These are phyloP conservation scores for Forsythia suspensa DNA, from an alignment of 257 asterid genomes.

Conservation along the genomic window DNA sequence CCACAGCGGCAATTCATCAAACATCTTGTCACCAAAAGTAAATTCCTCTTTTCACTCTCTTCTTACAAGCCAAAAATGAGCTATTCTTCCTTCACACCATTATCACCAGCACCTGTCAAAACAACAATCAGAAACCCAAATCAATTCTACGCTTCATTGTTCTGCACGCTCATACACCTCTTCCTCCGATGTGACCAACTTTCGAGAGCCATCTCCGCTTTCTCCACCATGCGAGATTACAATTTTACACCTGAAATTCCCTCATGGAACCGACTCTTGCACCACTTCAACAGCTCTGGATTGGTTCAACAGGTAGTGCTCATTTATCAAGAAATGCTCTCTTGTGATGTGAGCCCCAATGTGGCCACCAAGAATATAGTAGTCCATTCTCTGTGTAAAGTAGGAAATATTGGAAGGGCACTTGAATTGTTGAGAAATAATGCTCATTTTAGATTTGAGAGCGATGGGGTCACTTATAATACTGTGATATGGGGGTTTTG, in stretches of 20 bases:
- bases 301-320: conserved; percentile 63
- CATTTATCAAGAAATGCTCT: conserved; percentile 61
- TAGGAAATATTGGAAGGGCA: conserved; percentile 54
- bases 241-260: conserved; percentile 48
- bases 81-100: conserved; percentile 23
- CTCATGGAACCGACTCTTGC: conserved; percentile 64
- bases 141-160: conserved; percentile 55
- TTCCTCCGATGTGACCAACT: conserved; percentile 80
- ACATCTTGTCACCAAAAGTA: conserved; percentile 29
- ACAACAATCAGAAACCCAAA: conserved; percentile 24
- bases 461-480: conserved; percentile 71
- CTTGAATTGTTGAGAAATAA: conserved; percentile 52
- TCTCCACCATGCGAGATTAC: conserved; percentile 65
- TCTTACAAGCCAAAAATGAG: conserved; percentile 3
- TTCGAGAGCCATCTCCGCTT: conserved; percentile 58
- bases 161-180: conserved; percentile 83
- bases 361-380: conserved; percentile 65
- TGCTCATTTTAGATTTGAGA: conserved; percentile 30
- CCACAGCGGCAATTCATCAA: conserved; percentile 52
- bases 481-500: conserved; percentile 92
- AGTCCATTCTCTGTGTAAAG: conserved; percentile 66
- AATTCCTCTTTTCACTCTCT: conserved; percentile 18
- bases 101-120: conserved; percentile 3
- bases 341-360: conserved; percentile 51
- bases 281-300: conserved; percentile 69